A percentile compares a stretch with the other conserved stretches of the same genome.
Evolutionary conservation across 2,329 filamentous ascomycete genomes (phyloP).

Genomic region (Aspergillus tanneri): DNA sequence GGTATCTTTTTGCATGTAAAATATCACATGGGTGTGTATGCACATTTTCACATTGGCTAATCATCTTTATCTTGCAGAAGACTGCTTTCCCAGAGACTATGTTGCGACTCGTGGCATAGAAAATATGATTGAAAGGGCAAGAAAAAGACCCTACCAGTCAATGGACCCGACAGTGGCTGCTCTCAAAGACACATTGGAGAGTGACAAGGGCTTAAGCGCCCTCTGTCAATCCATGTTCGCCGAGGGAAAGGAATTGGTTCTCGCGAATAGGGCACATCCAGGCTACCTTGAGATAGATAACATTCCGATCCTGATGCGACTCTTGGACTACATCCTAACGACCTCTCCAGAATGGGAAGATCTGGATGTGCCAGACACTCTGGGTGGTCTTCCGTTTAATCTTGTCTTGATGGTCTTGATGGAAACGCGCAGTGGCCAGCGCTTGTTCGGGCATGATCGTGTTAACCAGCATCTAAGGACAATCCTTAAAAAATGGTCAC

Average conservation of each 20-base stretch:
- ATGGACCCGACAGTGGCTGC: background rate
- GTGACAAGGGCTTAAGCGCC: background rate
- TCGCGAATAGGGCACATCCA: background rate
- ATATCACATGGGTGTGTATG: no score
- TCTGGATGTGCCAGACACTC: background rate
- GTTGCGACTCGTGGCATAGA: background rate
- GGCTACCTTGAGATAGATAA: background rate
- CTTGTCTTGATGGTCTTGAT: background rate
- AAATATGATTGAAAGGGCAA: background rate
- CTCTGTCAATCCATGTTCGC: background rate
- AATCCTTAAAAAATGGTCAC: background rate
- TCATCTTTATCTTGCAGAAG: no score
- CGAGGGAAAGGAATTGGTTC: background rate
- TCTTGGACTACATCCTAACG: background rate
- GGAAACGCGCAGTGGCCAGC: background rate
- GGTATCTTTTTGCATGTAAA: no score
- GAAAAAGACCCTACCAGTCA: background rate
- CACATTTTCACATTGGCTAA: no score
- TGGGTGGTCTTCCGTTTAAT: background rate
- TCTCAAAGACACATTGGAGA: background rate
- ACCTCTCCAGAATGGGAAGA: background rate
- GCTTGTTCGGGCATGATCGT: background rate
- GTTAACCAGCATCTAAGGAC: background rate
- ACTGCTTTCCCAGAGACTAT: background rate
- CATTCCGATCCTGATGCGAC: background rate